These are phyloP conservation scores for Daldinia sp. DNA, from an alignment of 2,329 filamentous ascomycete species.

Conservation along the genomic window DNA sequence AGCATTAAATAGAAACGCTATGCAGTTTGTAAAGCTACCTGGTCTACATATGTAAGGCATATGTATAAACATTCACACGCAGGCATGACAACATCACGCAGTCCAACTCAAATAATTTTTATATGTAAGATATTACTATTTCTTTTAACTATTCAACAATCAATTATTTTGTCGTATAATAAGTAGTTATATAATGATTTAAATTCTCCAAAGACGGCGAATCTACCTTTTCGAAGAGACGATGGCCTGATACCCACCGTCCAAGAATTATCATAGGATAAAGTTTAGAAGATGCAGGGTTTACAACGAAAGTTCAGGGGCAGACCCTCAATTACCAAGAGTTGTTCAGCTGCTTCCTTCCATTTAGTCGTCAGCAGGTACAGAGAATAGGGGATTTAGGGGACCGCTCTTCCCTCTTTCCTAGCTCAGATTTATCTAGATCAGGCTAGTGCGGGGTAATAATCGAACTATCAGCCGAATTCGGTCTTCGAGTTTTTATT, in stretches of 20 bases:
- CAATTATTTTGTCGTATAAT: neutral
- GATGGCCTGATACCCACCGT: neutral
- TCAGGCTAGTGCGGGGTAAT: constrained; percentile 41
- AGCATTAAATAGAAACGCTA: neutral
- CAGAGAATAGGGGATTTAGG: constrained; percentile 5
- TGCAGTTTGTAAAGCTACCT: constrained; percentile 4
- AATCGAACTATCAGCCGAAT: constrained; percentile 36
- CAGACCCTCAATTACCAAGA: neutral
- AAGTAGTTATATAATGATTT: too few relatives aligned
- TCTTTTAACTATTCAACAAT: neutral
- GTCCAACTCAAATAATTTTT: neutral
- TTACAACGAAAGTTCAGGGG: constrained; percentile 1
- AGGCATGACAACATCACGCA: constrained; percentile 23
- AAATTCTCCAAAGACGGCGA: too few relatives aligned
- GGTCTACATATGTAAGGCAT: constrained; percentile 3
- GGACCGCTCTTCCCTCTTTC: constrained; percentile 4
- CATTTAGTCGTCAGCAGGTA: constrained; percentile 1
- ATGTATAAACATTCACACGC: neutral
- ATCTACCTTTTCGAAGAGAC: neutral
- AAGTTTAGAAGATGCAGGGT: neutral
- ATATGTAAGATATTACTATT: neutral
- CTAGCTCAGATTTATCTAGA: constrained; percentile 20
- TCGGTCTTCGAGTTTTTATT: constrained; percentile 34
- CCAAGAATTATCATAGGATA: neutral
- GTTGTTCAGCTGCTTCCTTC: constrained; percentile 11